Conservation (phyloP, 2,329 filamentous ascomycete genomes). For the Colletotrichum euphorbiae region DNA sequence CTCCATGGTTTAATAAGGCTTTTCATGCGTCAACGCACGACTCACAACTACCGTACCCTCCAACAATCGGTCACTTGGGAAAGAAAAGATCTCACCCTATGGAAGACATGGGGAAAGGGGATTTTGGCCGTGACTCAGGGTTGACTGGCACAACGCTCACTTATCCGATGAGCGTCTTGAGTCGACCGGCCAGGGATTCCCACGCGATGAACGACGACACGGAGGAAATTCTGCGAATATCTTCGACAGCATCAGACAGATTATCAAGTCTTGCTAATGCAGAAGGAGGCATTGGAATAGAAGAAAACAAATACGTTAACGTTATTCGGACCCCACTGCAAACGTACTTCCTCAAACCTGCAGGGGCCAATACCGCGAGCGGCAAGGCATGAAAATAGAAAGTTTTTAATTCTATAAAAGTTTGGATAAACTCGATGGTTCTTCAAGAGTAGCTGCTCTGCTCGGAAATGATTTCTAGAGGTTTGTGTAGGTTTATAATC, state of each 20-base stretch:
- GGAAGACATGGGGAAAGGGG: not conserved
- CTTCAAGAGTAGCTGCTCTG: no score
- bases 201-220: not conserved
- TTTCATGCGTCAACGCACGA: conserved; percentile 40
- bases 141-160: conserved; percentile 10
- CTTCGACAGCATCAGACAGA: not conserved
- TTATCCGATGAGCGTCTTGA: conserved; percentile 11
- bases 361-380: not conserved
- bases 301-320: not conserved
- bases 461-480: no score
- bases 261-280: not conserved
- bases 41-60: not conserved
- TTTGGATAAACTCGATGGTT: no score
- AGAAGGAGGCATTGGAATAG: not conserved
- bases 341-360: not conserved
- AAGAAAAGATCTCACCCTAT: not conserved
- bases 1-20: conserved; percentile 44
- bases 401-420: no score
- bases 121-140: not conserved
- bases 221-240: not conserved
- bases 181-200: not conserved
- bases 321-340: not conserved
- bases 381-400: not conserved
- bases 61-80: conserved; percentile 17
- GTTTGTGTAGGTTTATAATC: no score